Base-by-base conservation (phyloP, 805 yeast genomes). In the Metschnikowia shivogae region DNA sequence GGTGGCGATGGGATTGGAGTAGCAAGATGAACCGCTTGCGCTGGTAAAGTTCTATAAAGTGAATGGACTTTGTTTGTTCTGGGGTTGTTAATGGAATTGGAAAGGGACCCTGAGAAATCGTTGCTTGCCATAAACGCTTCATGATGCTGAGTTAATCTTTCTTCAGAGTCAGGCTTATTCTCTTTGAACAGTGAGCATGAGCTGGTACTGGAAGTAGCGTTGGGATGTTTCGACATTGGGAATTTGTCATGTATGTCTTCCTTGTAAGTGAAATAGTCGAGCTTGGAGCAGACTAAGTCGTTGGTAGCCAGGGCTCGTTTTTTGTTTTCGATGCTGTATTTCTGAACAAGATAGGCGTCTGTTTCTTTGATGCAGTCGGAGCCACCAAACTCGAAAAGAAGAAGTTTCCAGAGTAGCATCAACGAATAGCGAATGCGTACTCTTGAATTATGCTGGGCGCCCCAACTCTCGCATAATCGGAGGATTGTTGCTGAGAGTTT, bases 1-100 rank as follows among this genome's bases (percentile, higher is more conserved):
- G 86, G 82, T 0, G 96, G 96, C 0, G 95, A 86, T 3, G 96
- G 93, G 1, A 85, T 86, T 0, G 96, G 96, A 0, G 96, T 88
- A 0, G 96, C 90, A 9, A 89, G 75, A 60, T 86, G 90, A 5
- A 83, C 68, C 0, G 77, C 65, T 34, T 80, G 82, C 0, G 76
- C 66, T 1, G 83, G 84, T 19, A 78, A 60, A 31, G 72, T 68
- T 10, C 72, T 64, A 39, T 72, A 68, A 4, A 71, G 54, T 5
- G 73, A 63, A 45, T 74, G 77, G 4, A 70, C 50, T 54, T 71
- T 71, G 47, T 70, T 62, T 1, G 86, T 77, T 44, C 81, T 68
- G 3, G 86, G 84, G 28, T 73, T 74, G 40, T 76, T 84, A 40
- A 82, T 70, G 51, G 74, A 77, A 49, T 81, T 85, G 0, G 86